Evolutionary conservation across 164 flowering plant genomes (phyloP).

Genomic region (Pachysandra terminalis): DNA sequence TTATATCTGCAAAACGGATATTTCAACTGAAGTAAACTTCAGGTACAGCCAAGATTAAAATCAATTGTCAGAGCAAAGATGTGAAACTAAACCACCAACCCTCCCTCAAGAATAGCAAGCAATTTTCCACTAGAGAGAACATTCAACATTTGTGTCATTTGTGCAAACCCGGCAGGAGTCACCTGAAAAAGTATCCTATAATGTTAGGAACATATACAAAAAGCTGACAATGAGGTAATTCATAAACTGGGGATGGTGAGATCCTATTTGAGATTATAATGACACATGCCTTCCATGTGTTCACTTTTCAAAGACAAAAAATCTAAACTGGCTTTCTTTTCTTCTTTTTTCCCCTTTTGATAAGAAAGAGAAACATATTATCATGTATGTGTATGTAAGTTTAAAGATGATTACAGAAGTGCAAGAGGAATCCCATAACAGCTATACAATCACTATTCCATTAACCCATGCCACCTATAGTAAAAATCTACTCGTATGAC

Average conservation of each 20-base stretch:
- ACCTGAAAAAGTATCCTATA: constrained; percentile 44
- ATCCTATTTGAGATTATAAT: neutral
- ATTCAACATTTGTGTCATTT: constrained; percentile 76
- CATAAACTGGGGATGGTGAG: neutral
- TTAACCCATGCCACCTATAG: too few species aligned
- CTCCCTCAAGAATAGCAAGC: constrained; percentile 98
- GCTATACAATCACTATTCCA: too few species aligned
- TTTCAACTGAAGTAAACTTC: neutral
- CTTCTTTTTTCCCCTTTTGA: too few species aligned
- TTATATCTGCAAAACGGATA: constrained; percentile 66
- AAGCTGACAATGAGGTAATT: neutral
- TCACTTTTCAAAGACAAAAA: neutral
- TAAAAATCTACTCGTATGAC: too few species aligned
- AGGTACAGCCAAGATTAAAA: neutral
- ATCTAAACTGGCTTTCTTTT: too few species aligned
- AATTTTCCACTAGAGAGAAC: constrained; percentile 69
- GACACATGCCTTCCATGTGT: neutral
- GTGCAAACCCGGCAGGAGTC: constrained; percentile 89
- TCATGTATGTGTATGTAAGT: too few species aligned
- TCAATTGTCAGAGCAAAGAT: constrained; percentile 4
- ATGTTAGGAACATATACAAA: neutral
- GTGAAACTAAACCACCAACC: constrained; percentile 48
- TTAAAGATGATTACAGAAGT: too few species aligned
- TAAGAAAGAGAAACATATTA: too few species aligned
- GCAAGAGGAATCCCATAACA: too few species aligned